A percentile compares a stretch with the other conserved stretches of the same genome.
Evolutionary conservation across 2,329 filamentous ascomycete species (phyloP).

Genomic region (Endothia cerciana): DNA sequence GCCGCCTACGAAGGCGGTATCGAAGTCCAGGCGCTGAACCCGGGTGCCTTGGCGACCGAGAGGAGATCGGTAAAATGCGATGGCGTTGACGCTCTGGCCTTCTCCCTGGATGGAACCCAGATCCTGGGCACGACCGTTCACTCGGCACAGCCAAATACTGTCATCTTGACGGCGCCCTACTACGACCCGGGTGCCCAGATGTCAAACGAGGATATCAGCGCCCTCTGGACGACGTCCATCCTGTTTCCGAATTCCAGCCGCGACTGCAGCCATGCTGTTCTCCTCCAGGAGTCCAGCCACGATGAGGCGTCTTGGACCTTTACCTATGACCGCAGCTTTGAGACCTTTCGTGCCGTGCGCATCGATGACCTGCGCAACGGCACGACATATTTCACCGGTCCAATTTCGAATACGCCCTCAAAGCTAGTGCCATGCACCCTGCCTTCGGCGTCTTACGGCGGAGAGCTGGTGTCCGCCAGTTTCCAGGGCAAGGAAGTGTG

Average conservation of each 20-base stretch:
- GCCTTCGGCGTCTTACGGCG: slow-evolving; percentile 69
- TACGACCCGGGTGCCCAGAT: slow-evolving; percentile 72
- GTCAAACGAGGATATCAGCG: slow-evolving; percentile 69
- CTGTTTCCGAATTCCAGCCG: slow-evolving; percentile 80
- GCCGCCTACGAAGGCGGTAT: slow-evolving; percentile 88
- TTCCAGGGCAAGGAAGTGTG: slow-evolving; percentile 75
- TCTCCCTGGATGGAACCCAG: slow-evolving; percentile 78
- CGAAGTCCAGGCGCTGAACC: slow-evolving; percentile 77
- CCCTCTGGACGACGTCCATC: slow-evolving; percentile 85
- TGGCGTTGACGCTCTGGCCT: slow-evolving; percentile 72
- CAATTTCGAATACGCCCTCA: slow-evolving; percentile 56
- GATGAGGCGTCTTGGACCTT: slow-evolving; percentile 77
- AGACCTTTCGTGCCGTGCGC: slow-evolving; percentile 77
- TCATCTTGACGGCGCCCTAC: slow-evolving; percentile 79
- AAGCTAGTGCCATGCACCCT: slow-evolving; percentile 70
- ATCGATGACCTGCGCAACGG: slow-evolving; percentile 76
- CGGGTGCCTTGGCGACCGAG: slow-evolving; percentile 66
- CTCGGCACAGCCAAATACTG: slow-evolving; percentile 67
- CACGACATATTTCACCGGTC: slow-evolving; percentile 79
- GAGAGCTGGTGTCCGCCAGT: slow-evolving; percentile 73
- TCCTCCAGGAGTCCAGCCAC: slow-evolving; percentile 64
- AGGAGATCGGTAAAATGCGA: slow-evolving; percentile 79
- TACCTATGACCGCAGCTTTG: slow-evolving; percentile 75
- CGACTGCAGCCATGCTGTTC: slow-evolving; percentile 76
- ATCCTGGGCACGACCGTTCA: slow-evolving; percentile 75